phyloP scores from a whole-genome alignment of 495 filamentous ascomycete species.

The Rhizodiscina lignyota region DNA sequence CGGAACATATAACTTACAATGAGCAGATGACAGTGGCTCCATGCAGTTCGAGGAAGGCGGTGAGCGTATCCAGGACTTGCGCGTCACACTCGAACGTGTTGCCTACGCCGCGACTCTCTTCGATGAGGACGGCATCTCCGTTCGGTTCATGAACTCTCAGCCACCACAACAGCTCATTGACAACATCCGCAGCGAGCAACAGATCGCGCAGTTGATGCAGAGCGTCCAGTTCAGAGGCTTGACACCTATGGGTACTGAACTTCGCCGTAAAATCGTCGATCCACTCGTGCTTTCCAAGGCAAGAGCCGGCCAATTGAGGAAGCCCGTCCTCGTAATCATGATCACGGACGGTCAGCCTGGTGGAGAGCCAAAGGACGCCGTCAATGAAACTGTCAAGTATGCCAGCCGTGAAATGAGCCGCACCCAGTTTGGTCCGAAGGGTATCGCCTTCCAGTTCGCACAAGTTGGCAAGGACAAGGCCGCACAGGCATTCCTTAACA shows the following conservation, averaged over 20 bases:
- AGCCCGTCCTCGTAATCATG: conserved; percentile 52
- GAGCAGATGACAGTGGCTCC: conserved; percentile 49
- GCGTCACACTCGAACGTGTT: conserved; percentile 42
- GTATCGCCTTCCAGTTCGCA: conserved; percentile 53
- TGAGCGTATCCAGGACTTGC: conserved; percentile 47
- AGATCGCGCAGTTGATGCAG: conserved; percentile 38
- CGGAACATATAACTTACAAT: too few relatives aligned
- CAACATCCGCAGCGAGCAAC: conserved; percentile 37
- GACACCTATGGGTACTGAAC: conserved; percentile 47
- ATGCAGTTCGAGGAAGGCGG: conserved; percentile 51
- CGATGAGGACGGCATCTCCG: conserved; percentile 50
- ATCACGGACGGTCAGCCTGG: conserved; percentile 55
- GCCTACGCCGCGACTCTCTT: conserved; percentile 51
- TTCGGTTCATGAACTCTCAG: conserved; percentile 55
- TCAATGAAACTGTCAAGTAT: conserved; percentile 34
- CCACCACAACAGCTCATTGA: conserved; percentile 17
- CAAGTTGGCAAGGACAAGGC: conserved; percentile 55
- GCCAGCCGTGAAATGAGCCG: conserved; percentile 28
- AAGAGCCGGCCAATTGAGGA: conserved; percentile 31
- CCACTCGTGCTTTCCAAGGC: conserved; percentile 37
- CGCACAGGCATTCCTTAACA: conserved; percentile 44
- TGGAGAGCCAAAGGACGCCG: conserved; percentile 31
- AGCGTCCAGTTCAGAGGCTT: conserved; percentile 47
- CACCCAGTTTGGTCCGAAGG: conserved; percentile 32
- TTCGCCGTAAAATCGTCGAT: conserved; percentile 46